Evolutionary conservation across 83 land plant species (phyloP), one percentile per base, ranked within the genome.

Genomic region (Diphasiastrum complanatum): DNA sequence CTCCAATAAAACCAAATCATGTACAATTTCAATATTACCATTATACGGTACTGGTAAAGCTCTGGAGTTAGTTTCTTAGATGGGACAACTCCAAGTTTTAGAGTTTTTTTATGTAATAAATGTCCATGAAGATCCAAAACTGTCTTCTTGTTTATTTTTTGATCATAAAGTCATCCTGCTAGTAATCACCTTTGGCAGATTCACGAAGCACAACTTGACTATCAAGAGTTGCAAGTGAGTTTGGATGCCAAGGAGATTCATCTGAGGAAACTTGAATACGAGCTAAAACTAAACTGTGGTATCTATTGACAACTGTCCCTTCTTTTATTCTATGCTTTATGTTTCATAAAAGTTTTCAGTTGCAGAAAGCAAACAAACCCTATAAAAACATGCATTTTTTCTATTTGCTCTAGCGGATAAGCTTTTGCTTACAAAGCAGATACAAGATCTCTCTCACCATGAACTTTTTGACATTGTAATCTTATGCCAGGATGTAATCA

Each of bases 261-360:
- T 47, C 62, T 64, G 5, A 45, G 61, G 11, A 71, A 64, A 49
- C 53, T 71, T n/a, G 69, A 71, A 46, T 64, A 64, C 47, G 74
- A 71, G 33, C 55, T 71, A 8, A 65, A 57, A 26, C 38, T 71
- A 5, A 63, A 54, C 43, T 64, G 49, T 48, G 73, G 73, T 63
- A 63, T 22, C 5, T 40, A 4, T 5, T 63, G 22, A 11, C 1
- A 55, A 28, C n/a, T n/a, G n/a, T n/a, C n/a, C n/a, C n/a, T n/a
- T n/a, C n/a, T n/a, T n/a, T n/a, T n/a, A n/a, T n/a, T n/a, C n/a
- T n/a, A n/a, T n/a, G n/a, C n/a, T n/a, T n/a, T n/a, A n/a, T n/a
- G n/a, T n/a, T n/a, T n/a, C n/a, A n/a, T n/a, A n/a, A n/a, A n/a
- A n/a, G n/a, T n/a, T n/a, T n/a, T n/a, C n/a, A n/a, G n/a, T n/a